A percentile compares a stretch with the other conserved stretches of the same genome.
These are phyloP conservation scores for Xylaria curta DNA, from an alignment of 495 filamentous ascomycete species.

Conservation along the genomic window DNA sequence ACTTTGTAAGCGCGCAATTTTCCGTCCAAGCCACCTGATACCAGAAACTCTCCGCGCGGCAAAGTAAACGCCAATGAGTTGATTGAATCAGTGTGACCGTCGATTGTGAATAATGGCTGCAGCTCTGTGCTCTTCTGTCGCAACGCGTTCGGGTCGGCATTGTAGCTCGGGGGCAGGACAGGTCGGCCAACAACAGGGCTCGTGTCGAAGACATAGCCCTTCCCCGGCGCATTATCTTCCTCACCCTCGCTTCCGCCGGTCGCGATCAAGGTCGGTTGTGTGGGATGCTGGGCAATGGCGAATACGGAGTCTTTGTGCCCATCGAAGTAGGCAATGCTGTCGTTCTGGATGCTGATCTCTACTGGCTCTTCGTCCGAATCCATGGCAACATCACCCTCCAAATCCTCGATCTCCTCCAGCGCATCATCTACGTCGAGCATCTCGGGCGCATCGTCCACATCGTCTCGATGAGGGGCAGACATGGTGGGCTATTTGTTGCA, in stretches of 20 bases:
- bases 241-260: constrained; percentile 88
- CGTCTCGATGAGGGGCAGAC: constrained; percentile 49
- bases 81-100: constrained; percentile 90
- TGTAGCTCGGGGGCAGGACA: constrained; percentile 75
- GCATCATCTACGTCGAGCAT: constrained; percentile 75
- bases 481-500: constrained; percentile 30
- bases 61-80: constrained; percentile 85
- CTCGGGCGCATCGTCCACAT: constrained; percentile 57
- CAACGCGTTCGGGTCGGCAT: constrained; percentile 67
- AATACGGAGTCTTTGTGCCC: constrained; percentile 86
- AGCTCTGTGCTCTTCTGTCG: constrained; percentile 58
- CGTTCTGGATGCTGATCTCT: constrained; percentile 83
- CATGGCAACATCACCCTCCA: constrained; percentile 77
- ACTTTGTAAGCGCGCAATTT: constrained; percentile 62
- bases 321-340: constrained; percentile 92
- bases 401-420: constrained; percentile 66
- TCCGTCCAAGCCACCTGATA: constrained; percentile 87
- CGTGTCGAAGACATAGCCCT: constrained; percentile 78
- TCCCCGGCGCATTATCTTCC: constrained; percentile 63
- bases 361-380: constrained; percentile 69
- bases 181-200: constrained; percentile 68
- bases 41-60: constrained; percentile 81
- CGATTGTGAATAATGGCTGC: constrained; percentile 68
- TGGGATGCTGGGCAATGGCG: constrained; percentile 89
- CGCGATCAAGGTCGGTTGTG: constrained; percentile 75